These are phyloP conservation scores for Schoenoplectus triqueter DNA, from an alignment of 202 grass and related monocot genomes.

Conservation along the genomic window DNA sequence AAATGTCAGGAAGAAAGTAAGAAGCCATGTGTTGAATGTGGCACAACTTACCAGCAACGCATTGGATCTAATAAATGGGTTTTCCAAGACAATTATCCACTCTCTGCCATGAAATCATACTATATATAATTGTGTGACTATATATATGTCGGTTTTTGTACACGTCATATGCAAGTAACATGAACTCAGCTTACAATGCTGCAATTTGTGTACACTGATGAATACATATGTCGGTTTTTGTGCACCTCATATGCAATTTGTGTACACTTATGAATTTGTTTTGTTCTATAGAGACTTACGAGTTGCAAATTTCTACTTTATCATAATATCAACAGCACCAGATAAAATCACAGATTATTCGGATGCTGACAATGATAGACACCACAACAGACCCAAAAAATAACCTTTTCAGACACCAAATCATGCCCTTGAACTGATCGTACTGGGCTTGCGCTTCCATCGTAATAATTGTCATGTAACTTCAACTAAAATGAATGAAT, in stretches of 20 bases:
- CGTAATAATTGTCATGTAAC: not conserved
- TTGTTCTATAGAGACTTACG: constrained; percentile 13
- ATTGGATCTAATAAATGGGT: constrained; percentile 60
- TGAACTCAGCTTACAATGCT: not conserved
- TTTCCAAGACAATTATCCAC: constrained; percentile 36
- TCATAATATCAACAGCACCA: not conserved
- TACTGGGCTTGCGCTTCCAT: not conserved
- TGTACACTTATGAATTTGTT: constrained; percentile 14
- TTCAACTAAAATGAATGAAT: too few relatives aligned
- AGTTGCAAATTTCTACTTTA: not conserved
- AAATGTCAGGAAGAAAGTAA: constrained; percentile 50
- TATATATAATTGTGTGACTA: not conserved
- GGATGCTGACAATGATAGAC: too few relatives aligned
- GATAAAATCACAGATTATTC: not conserved
- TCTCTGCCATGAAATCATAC: constrained; percentile 28
- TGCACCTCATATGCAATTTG: too few relatives aligned
- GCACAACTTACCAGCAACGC: constrained; percentile 59
- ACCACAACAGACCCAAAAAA: too few relatives aligned
- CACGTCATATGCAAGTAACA: not conserved
- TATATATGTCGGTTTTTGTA: constrained; percentile 1
- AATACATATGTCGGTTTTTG: too few relatives aligned
- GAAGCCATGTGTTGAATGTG: constrained; percentile 44
- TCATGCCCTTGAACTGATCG: not conserved
- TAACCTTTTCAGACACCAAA: not conserved
- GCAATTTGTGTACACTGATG: too few relatives aligned